Base-by-base conservation (phyloP, 345 rosid species). In the Brassica carinata region DNA sequence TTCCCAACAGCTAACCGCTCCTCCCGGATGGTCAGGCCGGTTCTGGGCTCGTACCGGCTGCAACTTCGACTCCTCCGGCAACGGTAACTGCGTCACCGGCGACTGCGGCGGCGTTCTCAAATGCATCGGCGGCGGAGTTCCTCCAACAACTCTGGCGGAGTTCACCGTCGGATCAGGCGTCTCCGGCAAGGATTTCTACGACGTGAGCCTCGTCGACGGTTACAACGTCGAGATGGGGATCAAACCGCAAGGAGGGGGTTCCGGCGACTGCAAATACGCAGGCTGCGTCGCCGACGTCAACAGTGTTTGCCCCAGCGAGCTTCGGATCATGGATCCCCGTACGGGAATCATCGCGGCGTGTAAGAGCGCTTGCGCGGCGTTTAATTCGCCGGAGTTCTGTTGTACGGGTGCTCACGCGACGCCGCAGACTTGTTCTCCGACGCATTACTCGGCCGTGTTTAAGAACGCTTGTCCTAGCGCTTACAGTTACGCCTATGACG, bases 131-230 rank as follows among this genome's bases (percentile, higher is more conserved):
- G 98, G 95, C 9, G 98, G 98, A 7, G 84, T 53, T 8, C 95
- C 98, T 11, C 98, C 98, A 0, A 91, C 81, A 2, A 78, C 90
- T 27, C 88, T 91, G 0, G 97, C 72, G 0, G 98, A 92, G 72
- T 91, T 94, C 86, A 94, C 98, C 7, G 80, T 90, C 17, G 95
- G 86, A 6, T 36, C 85, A 0, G 72, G 61, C 80, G 1, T 26
- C 29, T 53, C 31, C 13, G 87, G 81, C 17, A 90, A 86, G 76
- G 98, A 94, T 74, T 94, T 92, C 77, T 94, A 94, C 73, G 98
- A 92, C 82, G 93, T 92, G n/a, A 94, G 98, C 18, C 87, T 94
- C 3, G 98, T 94, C 34, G 98, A 94, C 73, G 98, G 98, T 1
- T 94, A 94, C 88, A 94, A 94, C 43, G 87, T 92, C n/a, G 94